A percentile compares a stretch with the other conserved stretches of the same genome.
Evolutionary conservation across 345 rosid species (phyloP).

Genomic region (Lepidium sativum): DNA sequence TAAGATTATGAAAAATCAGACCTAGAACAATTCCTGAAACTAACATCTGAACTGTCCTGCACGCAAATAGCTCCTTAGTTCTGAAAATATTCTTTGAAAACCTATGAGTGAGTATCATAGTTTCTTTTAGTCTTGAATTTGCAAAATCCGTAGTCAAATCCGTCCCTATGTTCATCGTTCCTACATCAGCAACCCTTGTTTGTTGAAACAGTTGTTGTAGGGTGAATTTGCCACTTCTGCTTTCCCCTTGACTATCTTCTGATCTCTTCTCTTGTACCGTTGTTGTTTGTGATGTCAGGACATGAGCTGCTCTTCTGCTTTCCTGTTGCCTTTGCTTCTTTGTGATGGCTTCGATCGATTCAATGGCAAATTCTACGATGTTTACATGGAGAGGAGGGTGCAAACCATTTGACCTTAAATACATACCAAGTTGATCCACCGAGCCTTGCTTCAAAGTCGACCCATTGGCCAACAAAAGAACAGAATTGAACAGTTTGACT

Average conservation of each 20-base stretch:
- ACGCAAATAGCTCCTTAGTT: slow-evolving; percentile 78
- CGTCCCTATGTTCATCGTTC: slow-evolving; percentile 25
- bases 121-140: slow-evolving; percentile 63
- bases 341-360: slow-evolving; percentile 56
- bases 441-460: slow-evolving; percentile 73
- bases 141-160: slow-evolving; percentile 44
- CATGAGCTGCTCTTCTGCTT: slow-evolving; percentile 21
- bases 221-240: slow-evolving; percentile 48
- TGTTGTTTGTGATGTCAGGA: slow-evolving; percentile 22
- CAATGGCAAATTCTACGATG: slow-evolving; percentile 76
- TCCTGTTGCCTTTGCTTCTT: slow-evolving; percentile 14
- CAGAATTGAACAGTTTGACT: slow-evolving; percentile 68
- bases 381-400: slow-evolving; percentile 63
- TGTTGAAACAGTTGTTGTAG: slow-evolving; percentile 84
- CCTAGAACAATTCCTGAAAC: slow-evolving; percentile 78
- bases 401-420: slow-evolving; percentile 41
- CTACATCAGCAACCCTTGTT: slow-evolving; percentile 63
- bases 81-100: slow-evolving; percentile 87
- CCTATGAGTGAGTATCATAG: slow-evolving; percentile 64
- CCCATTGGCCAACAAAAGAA: slow-evolving; percentile 74
- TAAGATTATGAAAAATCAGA: slow-evolving; percentile 61
- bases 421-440: slow-evolving; percentile 53
- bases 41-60: slow-evolving; percentile 80
- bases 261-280: slow-evolving; percentile 27
- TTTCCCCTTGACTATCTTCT: slow-evolving; percentile 39